Conservation (phyloP, 768 basidiomycete species). For the Pluteus cervinus region DNA sequence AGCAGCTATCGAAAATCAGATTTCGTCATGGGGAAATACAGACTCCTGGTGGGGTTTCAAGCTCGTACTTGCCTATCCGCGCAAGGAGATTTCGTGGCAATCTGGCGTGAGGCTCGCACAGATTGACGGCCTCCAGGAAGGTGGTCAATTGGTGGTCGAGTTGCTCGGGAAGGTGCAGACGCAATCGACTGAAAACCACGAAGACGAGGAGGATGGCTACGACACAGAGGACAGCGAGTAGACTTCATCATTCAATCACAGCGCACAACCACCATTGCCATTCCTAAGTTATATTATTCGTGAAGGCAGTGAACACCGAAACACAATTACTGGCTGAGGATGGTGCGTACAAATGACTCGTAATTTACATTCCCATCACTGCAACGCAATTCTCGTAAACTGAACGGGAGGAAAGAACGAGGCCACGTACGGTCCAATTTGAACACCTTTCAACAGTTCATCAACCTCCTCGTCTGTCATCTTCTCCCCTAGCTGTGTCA, state of each 20-base stretch:
- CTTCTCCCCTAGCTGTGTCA: slow-evolving; percentile 97
- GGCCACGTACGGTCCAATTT: slow-evolving; percentile 72
- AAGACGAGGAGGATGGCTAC: slow-evolving; percentile 47
- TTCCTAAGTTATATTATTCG: too few relatives aligned
- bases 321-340: slow-evolving; percentile 66
- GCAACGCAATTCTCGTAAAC: slow-evolving; percentile 9
- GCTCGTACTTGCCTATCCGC: slow-evolving; percentile 64
- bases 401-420: slow-evolving; percentile 6
- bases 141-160: slow-evolving; percentile 63
- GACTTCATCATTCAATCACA: too few relatives aligned
- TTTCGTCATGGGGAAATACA: slow-evolving; percentile 16
- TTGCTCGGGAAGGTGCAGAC: slow-evolving; percentile 17
- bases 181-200: slow-evolving; percentile 13
- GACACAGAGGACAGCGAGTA: slow-evolving; percentile 45
- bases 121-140: slow-evolving; percentile 46
- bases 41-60: slow-evolving; percentile 77
- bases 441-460: slow-evolving; percentile 93
- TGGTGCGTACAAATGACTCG: slow-evolving; percentile 92
- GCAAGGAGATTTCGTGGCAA: slow-evolving; percentile 53
- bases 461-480: slow-evolving; percentile 98
- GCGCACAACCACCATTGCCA: too few relatives aligned
- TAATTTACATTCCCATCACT: slow-evolving; percentile 98
- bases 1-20: slow-evolving; percentile 23
- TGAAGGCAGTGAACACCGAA: not conserved
- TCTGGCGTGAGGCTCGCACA: slow-evolving; percentile 31